Percentiles rank a stretch among this genome's conserved stretches.
phyloP scores from a whole-genome alignment of 441 rosid species.

The Pelargonium cotyledonis region DNA sequence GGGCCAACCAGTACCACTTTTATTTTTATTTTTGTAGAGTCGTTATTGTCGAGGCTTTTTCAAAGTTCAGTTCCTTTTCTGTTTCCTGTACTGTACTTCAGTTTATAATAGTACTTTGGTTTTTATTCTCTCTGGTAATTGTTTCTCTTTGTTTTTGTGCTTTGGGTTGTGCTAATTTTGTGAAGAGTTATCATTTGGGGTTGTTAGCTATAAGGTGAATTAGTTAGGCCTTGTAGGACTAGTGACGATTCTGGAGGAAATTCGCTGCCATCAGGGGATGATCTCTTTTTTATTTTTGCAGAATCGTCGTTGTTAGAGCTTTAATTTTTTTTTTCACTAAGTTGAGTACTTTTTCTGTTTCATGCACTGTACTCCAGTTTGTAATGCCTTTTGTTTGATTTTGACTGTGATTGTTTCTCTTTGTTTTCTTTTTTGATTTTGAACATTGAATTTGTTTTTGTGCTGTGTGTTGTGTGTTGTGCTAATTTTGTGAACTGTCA shows the following conservation, averaged over 20 bases:
- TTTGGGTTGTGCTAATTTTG: neutral
- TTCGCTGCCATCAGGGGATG: constrained; percentile 29
- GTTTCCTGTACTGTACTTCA: neutral
- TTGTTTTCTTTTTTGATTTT: neutral
- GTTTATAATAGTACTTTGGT: neutral
- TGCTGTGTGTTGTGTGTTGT: neutral
- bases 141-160: neutral
- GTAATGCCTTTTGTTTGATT: neutral
- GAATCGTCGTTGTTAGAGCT: neutral
- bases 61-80: neutral
- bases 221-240: neutral
- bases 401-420: neutral
- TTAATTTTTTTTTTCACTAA: neutral
- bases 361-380: neutral
- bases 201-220: neutral
- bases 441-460: neutral
- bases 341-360: neutral
- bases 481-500: neutral
- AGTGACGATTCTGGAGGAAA: neutral
- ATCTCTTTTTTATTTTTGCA: neutral
- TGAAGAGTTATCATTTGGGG: neutral
- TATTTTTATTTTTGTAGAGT: no score
- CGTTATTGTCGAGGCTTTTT: no score
- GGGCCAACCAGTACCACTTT: no score
- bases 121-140: no score